These are phyloP conservation scores for Mycena galopus DNA, from an alignment of 768 basidiomycete genomes.

Conservation along the genomic window DNA sequence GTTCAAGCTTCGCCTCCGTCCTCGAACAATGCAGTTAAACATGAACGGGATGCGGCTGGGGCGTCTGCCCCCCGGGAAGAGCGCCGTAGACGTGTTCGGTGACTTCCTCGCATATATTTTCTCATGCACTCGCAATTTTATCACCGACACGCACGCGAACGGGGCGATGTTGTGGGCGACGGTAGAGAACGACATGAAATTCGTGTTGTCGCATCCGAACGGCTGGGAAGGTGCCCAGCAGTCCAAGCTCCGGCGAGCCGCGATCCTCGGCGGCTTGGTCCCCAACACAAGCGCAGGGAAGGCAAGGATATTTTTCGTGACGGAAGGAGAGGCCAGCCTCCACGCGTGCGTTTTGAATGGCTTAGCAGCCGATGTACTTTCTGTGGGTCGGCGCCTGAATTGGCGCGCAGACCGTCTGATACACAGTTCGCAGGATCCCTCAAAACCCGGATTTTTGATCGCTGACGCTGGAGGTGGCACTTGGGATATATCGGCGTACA, in stretches of 20 bases:
- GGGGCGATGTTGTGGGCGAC: conserved; percentile 77
- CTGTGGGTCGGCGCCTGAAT: conserved; percentile 55
- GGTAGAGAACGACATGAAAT: conserved; percentile 77
- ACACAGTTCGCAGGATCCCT: conserved; percentile 64
- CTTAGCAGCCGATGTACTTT: conserved; percentile 81
- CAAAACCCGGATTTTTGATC: conserved; percentile 83
- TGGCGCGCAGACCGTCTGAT: background rate
- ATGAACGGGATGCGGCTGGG: conserved; percentile 89
- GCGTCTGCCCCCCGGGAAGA: conserved; percentile 73
- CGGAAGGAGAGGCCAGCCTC: conserved; percentile 87
- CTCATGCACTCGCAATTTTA: conserved; percentile 80
- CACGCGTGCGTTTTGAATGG: conserved; percentile 86
- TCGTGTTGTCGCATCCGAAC: conserved; percentile 85
- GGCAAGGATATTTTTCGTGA: conserved; percentile 83
- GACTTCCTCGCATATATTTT: conserved; percentile 85
- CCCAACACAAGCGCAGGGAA: conserved; percentile 81
- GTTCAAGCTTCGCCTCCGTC: conserved; percentile 85
- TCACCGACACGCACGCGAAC: conserved; percentile 87
- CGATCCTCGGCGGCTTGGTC: conserved; percentile 78
- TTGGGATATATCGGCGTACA: conserved; percentile 85
- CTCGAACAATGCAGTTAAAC: conserved; percentile 81
- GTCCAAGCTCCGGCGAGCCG: conserved; percentile 81
- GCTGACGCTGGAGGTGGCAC: conserved; percentile 88
- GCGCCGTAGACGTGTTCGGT: conserved; percentile 81
- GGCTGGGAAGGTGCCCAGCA: conserved; percentile 74